Evolutionary conservation across 495 filamentous ascomycete genomes (phyloP).

Genomic region (Neurospora intermedia): DNA sequence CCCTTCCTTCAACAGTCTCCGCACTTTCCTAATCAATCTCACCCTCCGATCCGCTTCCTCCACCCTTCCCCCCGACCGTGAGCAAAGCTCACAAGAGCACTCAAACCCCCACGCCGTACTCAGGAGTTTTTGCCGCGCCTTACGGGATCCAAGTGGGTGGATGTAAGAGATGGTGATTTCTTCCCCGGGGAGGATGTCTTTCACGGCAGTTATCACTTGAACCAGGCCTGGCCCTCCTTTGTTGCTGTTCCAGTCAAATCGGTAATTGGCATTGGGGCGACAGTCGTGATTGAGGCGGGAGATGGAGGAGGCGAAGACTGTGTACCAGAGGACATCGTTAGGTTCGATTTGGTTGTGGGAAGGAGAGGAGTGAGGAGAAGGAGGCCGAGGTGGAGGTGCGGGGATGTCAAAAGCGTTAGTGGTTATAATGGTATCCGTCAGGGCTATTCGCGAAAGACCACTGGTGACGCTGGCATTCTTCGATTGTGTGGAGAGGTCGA

Average conservation of each 20-base stretch:
- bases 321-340: conserved; percentile 13
- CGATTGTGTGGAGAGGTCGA: conserved; percentile 21
- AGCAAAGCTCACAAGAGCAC: conserved; percentile 27
- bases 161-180: conserved; percentile 33
- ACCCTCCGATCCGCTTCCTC: conserved; percentile 26
- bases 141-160: conserved; percentile 22
- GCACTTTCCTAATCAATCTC: conserved; percentile 12
- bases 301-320: conserved; percentile 22
- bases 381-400: conserved; percentile 17
- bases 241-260: conserved; percentile 20
- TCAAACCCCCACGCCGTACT: conserved; percentile 29
- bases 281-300: conserved; percentile 37
- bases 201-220: conserved; percentile 27
- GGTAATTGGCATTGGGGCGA: conserved; percentile 34
- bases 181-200: conserved; percentile 24
- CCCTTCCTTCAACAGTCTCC: conserved; percentile 13
- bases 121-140: conserved; percentile 16
- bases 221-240: conserved; percentile 10
- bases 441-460: conserved; percentile 1
- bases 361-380: conserved; percentile 27
- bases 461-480: not conserved
- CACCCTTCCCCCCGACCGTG: conserved; percentile 6
- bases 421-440: conserved; percentile 16
- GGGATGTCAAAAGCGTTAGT: conserved; percentile 29
- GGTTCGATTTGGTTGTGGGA: conserved; percentile 15